Base-by-base conservation (phyloP, 495 filamentous ascomycete genomes). In the Penicillium ochrochloron region DNA sequence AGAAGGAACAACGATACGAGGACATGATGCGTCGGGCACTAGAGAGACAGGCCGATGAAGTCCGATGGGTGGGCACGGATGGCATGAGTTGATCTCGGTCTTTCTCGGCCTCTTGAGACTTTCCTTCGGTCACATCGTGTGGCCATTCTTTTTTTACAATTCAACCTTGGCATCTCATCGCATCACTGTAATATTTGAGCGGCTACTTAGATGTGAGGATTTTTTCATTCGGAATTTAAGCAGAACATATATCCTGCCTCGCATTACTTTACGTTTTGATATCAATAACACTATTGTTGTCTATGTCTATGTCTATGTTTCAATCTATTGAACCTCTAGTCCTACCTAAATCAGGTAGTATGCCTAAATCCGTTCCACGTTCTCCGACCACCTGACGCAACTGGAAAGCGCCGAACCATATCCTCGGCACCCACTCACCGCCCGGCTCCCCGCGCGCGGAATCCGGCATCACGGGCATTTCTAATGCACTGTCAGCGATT, bases 41-140 rank as follows among this genome's bases (percentile, higher is more conserved):
- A 61, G 86, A 92, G 76, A 82, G 83, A 71, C 92, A 96, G 75
- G 92, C 92, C 17, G 87, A 93, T 77, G 93, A 95, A 70, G 90
- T 91, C 63, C 80, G 90, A 64, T 92, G 90, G 76, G 85, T 94
- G 71, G 83, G 86, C 59, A 87, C 88, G 37, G 82, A 93, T 58
- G 89, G 90, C 14, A 66, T 89, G 66, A 73, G 70, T 31, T 73
- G 58, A 69, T 60, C n/a, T 14, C 31, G 25, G 35, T 55, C 17
- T 33, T 25, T 58, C 21, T 33, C 27, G 0, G 19, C 50, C 11
- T 0, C 35, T 59, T 46, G 17, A 17, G 4, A 42, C 15, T 42
- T 6, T 3, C 39, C 17, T 2, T 15, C n/a, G 17, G 39, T 33
- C 5, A 33, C 5, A 33, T 33, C 31, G 31, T 33, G 1, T 8